Evolutionary conservation across 148 eudicot species (phyloP), one percentile per base, ranked within the genome.

Genomic region (Beta vulgaris): DNA sequence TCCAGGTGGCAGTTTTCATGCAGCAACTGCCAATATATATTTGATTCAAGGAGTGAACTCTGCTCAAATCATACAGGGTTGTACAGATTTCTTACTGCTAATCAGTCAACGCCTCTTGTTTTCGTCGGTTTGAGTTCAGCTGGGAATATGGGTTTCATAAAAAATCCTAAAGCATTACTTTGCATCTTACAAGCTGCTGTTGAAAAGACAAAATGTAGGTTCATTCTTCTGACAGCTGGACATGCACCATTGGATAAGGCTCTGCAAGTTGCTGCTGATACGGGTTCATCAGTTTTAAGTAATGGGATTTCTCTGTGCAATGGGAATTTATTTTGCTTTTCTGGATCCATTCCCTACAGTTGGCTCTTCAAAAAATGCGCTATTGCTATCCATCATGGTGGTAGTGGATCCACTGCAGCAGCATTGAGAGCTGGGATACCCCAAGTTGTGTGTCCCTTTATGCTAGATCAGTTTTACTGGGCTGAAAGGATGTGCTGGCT

Each of bases 401-500:
- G 99, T 70, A 95, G 99, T 85, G 99, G 99, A 63, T 86, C 99
- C 44, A 91, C 98, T 63, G 99, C 99, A 60, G 99, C 93, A 14
- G 97, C 99, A 57, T 77, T 95, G 48, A 88, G 76, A 43, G 93
- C 93, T n/a, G 99, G 99, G 79, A 82, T 87, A 72, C 94, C 99
- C 49, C 98, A 94, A 89, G 77, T 96, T 75, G 13, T 92, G 37
- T 92, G 98, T 66, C 99, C 99, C 14, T 91, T 91, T 78, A 87
- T 91, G 84, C 85, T 91, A 72, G 98, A 96, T 84, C 98, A 96
- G 74, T 92, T 92, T 76, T 96, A 96, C 63, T 92, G 99, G 99
- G 97, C 97, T 28, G 98, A 96, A 79, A 91, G 98, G 85, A 96
- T 92, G 98, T 88, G 62, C 81, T 96, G 97, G 98, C 86, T 96